These are phyloP conservation scores for Annulohypoxylon truncatum DNA, from an alignment of 2,329 filamentous ascomycete species.

Conservation along the genomic window DNA sequence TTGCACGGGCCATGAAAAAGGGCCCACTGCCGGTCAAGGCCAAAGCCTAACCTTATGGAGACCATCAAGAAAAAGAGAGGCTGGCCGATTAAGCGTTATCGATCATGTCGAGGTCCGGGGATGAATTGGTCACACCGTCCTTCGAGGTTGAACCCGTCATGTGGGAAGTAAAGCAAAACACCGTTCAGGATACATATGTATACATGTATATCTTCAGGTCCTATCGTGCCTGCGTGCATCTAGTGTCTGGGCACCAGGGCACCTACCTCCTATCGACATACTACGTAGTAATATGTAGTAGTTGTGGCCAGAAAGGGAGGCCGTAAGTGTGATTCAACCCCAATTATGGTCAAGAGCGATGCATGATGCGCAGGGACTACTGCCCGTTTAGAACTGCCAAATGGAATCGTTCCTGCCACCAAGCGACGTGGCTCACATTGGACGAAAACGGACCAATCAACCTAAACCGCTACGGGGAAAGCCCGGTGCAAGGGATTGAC, in stretches of 20 bases:
- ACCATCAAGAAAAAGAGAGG: slow-evolving; percentile 16
- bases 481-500: slow-evolving; percentile 30
- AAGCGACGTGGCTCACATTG: slow-evolving; percentile 38
- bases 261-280: not conserved
- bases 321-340: slow-evolving; percentile 31
- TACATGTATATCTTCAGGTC: not conserved
- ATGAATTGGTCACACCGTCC: slow-evolving; percentile 38
- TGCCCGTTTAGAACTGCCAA: slow-evolving; percentile 38
- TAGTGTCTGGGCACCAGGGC: not conserved
- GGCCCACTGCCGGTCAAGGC: slow-evolving; percentile 18
- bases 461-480: slow-evolving; percentile 33
- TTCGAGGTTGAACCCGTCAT: slow-evolving; percentile 12
- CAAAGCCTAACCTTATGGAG: slow-evolving; percentile 18
- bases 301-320: slow-evolving; percentile 31
- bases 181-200: not conserved
- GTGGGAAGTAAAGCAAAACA: slow-evolving; percentile 10
- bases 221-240: not conserved
- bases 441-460: slow-evolving; percentile 30
- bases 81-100: slow-evolving; percentile 23
- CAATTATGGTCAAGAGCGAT: slow-evolving; percentile 35
- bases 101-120: slow-evolving; percentile 16
- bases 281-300: not conserved
- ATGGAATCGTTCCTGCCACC: slow-evolving; percentile 32
- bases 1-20: slow-evolving; percentile 22
- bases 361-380: slow-evolving; percentile 40